Percentiles rank a stretch among this genome's conserved stretches.
These are phyloP conservation scores for Nannochloris sp. DNA, from an alignment of 139 green algal species.

Conservation along the genomic window DNA sequence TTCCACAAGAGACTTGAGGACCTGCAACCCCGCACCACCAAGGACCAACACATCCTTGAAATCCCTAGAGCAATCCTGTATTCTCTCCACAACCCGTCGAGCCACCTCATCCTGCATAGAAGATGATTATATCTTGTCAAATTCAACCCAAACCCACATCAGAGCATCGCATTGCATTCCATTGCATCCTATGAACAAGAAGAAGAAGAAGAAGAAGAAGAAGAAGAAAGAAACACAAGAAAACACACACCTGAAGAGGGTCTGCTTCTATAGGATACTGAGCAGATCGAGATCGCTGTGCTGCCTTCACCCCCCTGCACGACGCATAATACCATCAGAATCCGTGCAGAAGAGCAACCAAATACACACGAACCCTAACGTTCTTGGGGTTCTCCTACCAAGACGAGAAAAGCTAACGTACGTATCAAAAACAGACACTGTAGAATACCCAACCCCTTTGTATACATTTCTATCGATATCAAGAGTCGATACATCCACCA, in stretches of 20 bases:
- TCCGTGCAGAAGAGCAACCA: not conserved
- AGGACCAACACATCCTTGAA: slow-evolving; percentile 58
- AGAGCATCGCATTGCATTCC: not conserved
- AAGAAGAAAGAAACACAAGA: no score
- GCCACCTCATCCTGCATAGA: slow-evolving; percentile 34
- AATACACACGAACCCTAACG: not conserved
- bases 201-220: no score
- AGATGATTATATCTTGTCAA: slow-evolving; percentile 28
- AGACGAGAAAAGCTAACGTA: no score
- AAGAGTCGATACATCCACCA: no score
- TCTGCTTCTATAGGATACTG: slow-evolving; percentile 14
- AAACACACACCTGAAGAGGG: slow-evolving; percentile 16
- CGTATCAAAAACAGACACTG: no score
- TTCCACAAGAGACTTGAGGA: slow-evolving; percentile 28
- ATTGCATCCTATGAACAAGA: no score
- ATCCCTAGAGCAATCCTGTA: slow-evolving; percentile 61
- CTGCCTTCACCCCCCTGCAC: slow-evolving; percentile 42
- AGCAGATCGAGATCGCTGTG: slow-evolving; percentile 56
- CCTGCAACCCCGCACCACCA: slow-evolving; percentile 43
- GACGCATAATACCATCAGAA: not conserved
- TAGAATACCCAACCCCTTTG: no score
- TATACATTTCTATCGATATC: no score
- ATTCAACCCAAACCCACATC: slow-evolving; percentile 1
- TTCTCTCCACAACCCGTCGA: slow-evolving; percentile 61
- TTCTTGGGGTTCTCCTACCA: not conserved